Percentiles rank a stretch among this genome's conserved stretches.
Conservation (phyloP, 1,284 basidiomycete species). For the Trametes hirsuta region DNA sequence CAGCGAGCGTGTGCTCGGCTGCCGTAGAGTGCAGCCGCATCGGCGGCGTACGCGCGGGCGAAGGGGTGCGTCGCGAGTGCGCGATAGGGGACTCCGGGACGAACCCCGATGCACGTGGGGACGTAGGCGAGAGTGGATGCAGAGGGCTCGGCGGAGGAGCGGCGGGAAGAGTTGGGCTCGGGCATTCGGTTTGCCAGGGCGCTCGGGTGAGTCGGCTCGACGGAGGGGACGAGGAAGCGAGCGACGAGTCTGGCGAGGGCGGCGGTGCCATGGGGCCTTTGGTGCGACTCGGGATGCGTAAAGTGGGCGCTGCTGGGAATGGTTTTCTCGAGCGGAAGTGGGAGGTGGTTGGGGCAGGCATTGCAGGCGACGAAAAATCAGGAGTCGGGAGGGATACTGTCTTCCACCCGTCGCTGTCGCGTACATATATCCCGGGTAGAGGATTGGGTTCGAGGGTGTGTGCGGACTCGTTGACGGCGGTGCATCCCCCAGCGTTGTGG, state of each 20-base stretch:
- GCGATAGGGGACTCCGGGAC: constrained; percentile 26
- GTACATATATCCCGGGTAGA: constrained; percentile 13
- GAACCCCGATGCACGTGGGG: constrained; percentile 8
- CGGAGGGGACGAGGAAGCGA: background rate
- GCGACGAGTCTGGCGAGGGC: background rate
- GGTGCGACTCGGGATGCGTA: constrained; percentile 8
- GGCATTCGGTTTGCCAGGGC: background rate
- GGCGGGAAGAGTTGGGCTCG: background rate
- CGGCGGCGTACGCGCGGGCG: constrained; percentile 19
- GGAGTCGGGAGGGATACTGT: background rate
- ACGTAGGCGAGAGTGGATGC: constrained; percentile 7
- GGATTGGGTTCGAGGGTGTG: constrained; percentile 13
- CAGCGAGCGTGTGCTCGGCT: constrained; percentile 37
- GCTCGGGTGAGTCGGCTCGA: background rate
- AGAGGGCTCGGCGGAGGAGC: constrained; percentile 3
- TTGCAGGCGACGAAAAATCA: background rate
- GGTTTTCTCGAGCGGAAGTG: background rate
- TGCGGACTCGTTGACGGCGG: background rate
- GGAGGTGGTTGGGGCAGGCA: background rate
- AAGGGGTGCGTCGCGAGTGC: constrained; percentile 19
- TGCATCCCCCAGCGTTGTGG: constrained; percentile 1
- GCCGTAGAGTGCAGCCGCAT: constrained; percentile 20
- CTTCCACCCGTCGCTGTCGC: constrained; percentile 2
- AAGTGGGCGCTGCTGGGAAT: background rate
- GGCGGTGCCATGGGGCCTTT: background rate